These are phyloP conservation scores for Acanthamoeba triangularis DNA, from an alignment of 208 protist genomes.

Conservation along the genomic window DNA sequence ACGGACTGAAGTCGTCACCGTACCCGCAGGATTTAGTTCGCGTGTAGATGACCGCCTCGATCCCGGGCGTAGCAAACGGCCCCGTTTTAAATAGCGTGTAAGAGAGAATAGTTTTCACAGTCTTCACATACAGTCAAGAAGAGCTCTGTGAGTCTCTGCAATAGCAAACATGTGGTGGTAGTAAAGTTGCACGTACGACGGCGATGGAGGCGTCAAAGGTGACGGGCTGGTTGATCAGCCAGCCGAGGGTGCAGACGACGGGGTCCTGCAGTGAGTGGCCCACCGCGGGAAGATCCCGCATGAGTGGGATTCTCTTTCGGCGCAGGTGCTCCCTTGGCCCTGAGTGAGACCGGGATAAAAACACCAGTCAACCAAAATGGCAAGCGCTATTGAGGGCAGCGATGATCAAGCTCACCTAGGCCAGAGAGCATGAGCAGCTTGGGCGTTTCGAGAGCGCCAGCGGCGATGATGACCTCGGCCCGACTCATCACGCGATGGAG, in stretches of 20 bases:
- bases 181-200: background rate
- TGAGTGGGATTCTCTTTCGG: background rate
- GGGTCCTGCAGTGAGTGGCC: background rate
- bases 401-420: background rate
- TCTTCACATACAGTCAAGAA: no score
- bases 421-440: constrained; percentile 44
- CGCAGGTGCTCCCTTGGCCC: constrained; percentile 53
- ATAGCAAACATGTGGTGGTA: background rate
- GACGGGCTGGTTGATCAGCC: background rate
- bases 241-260: background rate
- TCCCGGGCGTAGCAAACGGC: background rate
- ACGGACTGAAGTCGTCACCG: background rate
- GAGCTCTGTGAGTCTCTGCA: no score
- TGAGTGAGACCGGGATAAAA: no score
- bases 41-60: constrained; percentile 7
- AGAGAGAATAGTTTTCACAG: background rate
- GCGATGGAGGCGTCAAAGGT: background rate
- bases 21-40: background rate
- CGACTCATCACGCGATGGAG: background rate
- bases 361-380: no score
- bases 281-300: constrained; percentile 1
- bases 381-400: no score
- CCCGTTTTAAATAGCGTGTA: background rate
- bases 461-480: constrained; percentile 16
- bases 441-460: constrained; percentile 34